Conservation (phyloP, 495 filamentous ascomycete genomes). For the Lentithecium fluviatile region DNA sequence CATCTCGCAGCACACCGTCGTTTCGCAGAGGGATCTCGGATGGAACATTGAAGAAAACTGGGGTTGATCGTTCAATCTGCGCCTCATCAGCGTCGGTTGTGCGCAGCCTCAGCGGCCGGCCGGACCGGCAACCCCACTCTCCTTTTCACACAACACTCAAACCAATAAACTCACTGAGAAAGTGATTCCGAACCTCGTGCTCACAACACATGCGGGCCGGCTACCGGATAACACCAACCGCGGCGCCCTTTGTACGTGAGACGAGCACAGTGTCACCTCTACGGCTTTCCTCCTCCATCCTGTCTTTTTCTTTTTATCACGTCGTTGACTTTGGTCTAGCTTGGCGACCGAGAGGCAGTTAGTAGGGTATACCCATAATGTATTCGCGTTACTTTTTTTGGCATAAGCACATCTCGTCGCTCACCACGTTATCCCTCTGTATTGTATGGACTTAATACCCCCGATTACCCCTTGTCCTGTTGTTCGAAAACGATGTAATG, state of each 20-base stretch:
- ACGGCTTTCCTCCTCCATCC: slow-evolving; percentile 16
- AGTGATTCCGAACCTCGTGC: slow-evolving; percentile 34
- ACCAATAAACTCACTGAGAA: slow-evolving; percentile 28
- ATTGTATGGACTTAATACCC: slow-evolving; percentile 24
- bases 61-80: slow-evolving; percentile 12
- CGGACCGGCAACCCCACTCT: slow-evolving; percentile 14
- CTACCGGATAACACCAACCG: neutral
- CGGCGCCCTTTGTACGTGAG: slow-evolving; percentile 1
- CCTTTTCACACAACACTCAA: neutral
- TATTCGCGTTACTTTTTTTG: slow-evolving; percentile 21
- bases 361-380: slow-evolving; percentile 34
- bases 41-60: slow-evolving; percentile 31
- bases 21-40: slow-evolving; percentile 25
- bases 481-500: slow-evolving; percentile 18
- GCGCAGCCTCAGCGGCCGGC: slow-evolving; percentile 9
- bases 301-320: slow-evolving; percentile 1
- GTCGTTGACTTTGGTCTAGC: slow-evolving; percentile 8
- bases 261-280: slow-evolving; percentile 29
- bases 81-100: neutral
- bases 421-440: neutral
- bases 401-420: slow-evolving; percentile 5
- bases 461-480: slow-evolving; percentile 1
- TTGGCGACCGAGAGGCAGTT: neutral
- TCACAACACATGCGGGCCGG: neutral
- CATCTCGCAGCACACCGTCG: slow-evolving; percentile 30